These are phyloP conservation scores for Paracoccidioides lutzii DNA, from an alignment of 2,329 filamentous ascomycete species.

Conservation along the genomic window DNA sequence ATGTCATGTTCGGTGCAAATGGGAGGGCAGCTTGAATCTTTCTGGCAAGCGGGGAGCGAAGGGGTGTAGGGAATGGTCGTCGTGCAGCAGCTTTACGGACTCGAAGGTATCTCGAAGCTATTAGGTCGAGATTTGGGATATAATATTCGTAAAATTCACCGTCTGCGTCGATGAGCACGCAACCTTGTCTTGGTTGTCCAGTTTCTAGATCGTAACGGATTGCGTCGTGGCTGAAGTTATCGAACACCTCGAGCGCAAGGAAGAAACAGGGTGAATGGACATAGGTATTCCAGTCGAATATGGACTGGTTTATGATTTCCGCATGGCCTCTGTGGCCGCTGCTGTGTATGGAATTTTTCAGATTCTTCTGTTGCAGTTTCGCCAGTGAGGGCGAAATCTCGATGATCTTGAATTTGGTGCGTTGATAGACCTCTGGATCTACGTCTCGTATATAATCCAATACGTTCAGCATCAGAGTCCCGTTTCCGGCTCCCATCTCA, in stretches of 20 bases:
- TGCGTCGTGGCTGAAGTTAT: constrained; percentile 93
- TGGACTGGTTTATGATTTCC: constrained; percentile 85
- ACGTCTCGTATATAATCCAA: constrained; percentile 86
- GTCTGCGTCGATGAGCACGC: constrained; percentile 68
- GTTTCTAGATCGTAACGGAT: constrained; percentile 80
- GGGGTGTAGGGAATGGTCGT: constrained; percentile 30
- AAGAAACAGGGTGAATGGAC: constrained; percentile 96
- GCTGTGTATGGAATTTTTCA: constrained; percentile 52
- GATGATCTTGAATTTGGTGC: constrained; percentile 89
- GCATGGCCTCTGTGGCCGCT: constrained; percentile 73
- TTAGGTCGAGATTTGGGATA: constrained; percentile 62
- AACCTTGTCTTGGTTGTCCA: constrained; percentile 72
- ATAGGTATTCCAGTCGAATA: constrained; percentile 84
- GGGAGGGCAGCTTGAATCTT: constrained; percentile 53
- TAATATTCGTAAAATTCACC: constrained; percentile 97
- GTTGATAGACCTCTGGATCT: constrained; percentile 83
- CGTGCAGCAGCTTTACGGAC: constrained; percentile 62
- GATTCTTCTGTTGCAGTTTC: constrained; percentile 57
- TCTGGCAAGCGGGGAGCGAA: constrained; percentile 42
- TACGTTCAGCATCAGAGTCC: constrained; percentile 96
- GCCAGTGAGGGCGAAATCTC: constrained; percentile 83
- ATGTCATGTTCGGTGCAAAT: constrained; percentile 61
- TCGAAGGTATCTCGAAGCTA: constrained; percentile 68
- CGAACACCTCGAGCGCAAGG: constrained; percentile 92
- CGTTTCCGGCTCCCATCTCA: constrained; percentile 95